phyloP scores from a whole-genome alignment of 331 rosid genomes.

The Rosa hybrid region DNA sequence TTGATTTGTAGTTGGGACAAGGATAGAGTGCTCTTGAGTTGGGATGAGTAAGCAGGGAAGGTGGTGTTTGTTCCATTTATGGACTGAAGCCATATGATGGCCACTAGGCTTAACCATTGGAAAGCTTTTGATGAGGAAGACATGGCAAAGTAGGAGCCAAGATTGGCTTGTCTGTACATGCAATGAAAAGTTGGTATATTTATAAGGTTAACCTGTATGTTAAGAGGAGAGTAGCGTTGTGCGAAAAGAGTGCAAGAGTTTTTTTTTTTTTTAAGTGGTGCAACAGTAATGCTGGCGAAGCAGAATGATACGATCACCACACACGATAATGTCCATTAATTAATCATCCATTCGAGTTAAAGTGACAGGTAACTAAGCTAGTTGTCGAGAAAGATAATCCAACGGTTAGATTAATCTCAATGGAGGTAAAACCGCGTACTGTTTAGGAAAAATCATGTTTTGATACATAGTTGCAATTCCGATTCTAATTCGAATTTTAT shows the following conservation, averaged over 20 bases:
- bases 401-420: too few species aligned
- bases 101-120: conserved; percentile 90
- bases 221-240: neutral
- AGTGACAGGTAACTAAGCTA: neutral
- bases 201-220: neutral
- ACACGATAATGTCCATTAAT: neutral
- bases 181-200: neutral
- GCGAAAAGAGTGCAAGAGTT: conserved; percentile 19
- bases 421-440: too few species aligned
- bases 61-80: conserved; percentile 81
- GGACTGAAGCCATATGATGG: conserved; percentile 85
- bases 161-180: neutral
- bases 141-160: conserved; percentile 34
- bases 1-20: conserved; percentile 86
- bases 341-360: neutral
- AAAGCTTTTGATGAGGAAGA: conserved; percentile 49
- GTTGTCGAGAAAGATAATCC: neutral
- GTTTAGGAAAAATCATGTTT: too few species aligned
- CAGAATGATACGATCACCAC: neutral
- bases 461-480: too few species aligned
- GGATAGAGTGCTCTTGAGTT: conserved; percentile 63
- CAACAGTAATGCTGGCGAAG: conserved; percentile 2
- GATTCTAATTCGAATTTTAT: too few species aligned
- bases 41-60: conserved; percentile 88
- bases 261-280: too few species aligned